Percentiles rank a stretch among this genome's conserved stretches.
These are phyloP conservation scores for Botryotinia calthae DNA, from an alignment of 2,329 filamentous ascomycete species.

Conservation along the genomic window DNA sequence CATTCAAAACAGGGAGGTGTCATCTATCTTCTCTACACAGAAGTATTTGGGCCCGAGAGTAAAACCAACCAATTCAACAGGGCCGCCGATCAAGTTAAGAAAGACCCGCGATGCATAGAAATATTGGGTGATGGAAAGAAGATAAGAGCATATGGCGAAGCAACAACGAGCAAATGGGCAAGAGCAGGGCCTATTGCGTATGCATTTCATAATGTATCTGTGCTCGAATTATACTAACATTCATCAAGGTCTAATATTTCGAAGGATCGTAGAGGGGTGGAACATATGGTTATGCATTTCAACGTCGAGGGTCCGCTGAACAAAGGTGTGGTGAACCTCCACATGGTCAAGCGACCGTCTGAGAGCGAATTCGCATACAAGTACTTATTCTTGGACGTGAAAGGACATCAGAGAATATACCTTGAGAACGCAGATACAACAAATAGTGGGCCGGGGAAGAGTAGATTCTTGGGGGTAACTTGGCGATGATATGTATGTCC, in stretches of 20 bases:
- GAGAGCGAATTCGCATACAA: constrained; percentile 76
- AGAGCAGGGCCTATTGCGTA: constrained; percentile 61
- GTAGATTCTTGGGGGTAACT: constrained; percentile 38
- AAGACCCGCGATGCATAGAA: constrained; percentile 66
- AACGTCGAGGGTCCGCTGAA: constrained; percentile 77
- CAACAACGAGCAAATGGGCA: constrained; percentile 79
- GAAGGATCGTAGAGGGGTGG: constrained; percentile 70
- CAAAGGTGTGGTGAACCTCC: constrained; percentile 70
- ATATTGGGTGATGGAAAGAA: constrained; percentile 72
- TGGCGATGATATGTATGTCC: constrained; percentile 29
- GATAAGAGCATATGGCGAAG: constrained; percentile 79
- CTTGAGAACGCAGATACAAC: constrained; percentile 57
- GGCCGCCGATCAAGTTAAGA: constrained; percentile 74
- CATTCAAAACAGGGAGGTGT: constrained; percentile 62
- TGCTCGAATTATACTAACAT: not conserved
- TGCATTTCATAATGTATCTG: constrained; percentile 11
- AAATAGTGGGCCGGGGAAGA: constrained; percentile 32
- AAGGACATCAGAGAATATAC: constrained; percentile 64
- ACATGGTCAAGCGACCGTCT: constrained; percentile 68
- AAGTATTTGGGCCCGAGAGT: constrained; percentile 81
- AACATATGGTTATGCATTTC: constrained; percentile 84
- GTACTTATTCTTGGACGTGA: constrained; percentile 76
- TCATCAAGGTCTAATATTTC: constrained; percentile 57
- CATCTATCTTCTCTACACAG: constrained; percentile 72
- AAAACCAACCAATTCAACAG: constrained; percentile 87